phyloP scores from a whole-genome alignment of 2,329 filamentous ascomycete species.

The Penicillium sumatraense region DNA sequence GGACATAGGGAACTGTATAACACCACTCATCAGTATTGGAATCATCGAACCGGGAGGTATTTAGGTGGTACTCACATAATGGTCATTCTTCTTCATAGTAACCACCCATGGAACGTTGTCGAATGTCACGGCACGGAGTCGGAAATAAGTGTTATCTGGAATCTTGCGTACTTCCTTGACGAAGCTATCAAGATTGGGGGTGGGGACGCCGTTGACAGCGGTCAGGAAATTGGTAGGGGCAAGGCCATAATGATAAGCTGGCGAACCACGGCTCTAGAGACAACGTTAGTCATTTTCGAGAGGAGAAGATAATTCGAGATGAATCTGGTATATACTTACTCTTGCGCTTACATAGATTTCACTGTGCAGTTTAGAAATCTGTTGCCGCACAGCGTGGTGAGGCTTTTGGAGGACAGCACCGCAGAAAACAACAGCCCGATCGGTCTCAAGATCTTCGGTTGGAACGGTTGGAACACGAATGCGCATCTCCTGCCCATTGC shows the following conservation, averaged over 20 bases:
- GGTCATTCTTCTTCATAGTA: constrained; percentile 99
- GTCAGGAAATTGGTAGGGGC: constrained; percentile 98
- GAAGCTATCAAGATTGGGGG: constrained; percentile 80
- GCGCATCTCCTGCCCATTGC: constrained; percentile 77
- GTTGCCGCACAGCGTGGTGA: constrained; percentile 94
- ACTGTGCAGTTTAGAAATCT: constrained; percentile 94
- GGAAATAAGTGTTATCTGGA: constrained; percentile 97
- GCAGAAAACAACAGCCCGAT: constrained; percentile 91
- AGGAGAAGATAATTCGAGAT: not conserved
- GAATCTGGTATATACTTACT: constrained; percentile 34
- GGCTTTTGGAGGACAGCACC: constrained; percentile 91
- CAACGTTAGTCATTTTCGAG: constrained; percentile 10
- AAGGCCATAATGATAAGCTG: constrained; percentile 86
- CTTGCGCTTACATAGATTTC: constrained; percentile 94
- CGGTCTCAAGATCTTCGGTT: constrained; percentile 88
- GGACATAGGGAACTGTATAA: constrained; percentile 63
- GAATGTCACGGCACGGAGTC: constrained; percentile 95
- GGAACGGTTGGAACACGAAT: constrained; percentile 83
- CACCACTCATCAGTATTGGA: not conserved
- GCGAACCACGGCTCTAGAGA: constrained; percentile 71
- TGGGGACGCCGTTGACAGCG: constrained; percentile 87
- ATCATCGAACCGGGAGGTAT: not conserved
- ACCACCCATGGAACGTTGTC: constrained; percentile 99
- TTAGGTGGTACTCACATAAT: constrained; percentile 64
- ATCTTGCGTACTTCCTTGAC: constrained; percentile 82